phyloP scores from a whole-genome alignment of 495 filamentous ascomycete genomes.

The Extremus antarcticus region DNA sequence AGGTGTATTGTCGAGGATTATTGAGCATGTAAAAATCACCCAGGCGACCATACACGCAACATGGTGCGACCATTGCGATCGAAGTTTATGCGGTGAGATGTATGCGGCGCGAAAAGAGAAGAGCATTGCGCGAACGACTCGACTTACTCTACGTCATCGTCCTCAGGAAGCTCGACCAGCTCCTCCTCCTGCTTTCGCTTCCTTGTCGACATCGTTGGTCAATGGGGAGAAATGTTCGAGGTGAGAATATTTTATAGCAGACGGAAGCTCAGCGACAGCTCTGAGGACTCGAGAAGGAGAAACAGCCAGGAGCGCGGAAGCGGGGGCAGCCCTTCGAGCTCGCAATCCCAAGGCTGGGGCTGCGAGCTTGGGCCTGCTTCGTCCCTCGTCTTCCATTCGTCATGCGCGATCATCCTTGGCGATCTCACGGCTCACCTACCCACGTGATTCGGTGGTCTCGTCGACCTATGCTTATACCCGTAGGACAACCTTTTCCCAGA shows the following conservation, averaged over 20 bases:
- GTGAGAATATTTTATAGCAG: background rate
- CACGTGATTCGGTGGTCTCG: no score
- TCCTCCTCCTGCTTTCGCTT: constrained; percentile 58
- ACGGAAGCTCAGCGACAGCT: background rate
- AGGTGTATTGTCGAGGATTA: background rate
- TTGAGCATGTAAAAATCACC: constrained; percentile 6
- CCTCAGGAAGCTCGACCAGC: constrained; percentile 50
- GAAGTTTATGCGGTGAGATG: background rate
- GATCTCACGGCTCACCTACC: no score
- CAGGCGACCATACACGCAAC: background rate
- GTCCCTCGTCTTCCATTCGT: no score
- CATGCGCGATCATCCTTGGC: no score
- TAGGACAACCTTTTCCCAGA: no score
- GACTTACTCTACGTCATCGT: constrained; percentile 51
- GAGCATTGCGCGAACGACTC: background rate
- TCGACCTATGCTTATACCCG: no score
- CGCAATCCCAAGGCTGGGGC: constrained; percentile 1
- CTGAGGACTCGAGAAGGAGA: background rate
- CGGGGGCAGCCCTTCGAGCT: background rate
- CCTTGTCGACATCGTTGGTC: constrained; percentile 45
- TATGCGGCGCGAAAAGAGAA: background rate
- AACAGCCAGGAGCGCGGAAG: background rate
- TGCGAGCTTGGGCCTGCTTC: constrained; percentile 1
- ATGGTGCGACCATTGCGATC: background rate
- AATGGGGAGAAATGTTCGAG: background rate